Conservation (phyloP, 768 basidiomycete species). For the Chalciporus piperatus region DNA sequence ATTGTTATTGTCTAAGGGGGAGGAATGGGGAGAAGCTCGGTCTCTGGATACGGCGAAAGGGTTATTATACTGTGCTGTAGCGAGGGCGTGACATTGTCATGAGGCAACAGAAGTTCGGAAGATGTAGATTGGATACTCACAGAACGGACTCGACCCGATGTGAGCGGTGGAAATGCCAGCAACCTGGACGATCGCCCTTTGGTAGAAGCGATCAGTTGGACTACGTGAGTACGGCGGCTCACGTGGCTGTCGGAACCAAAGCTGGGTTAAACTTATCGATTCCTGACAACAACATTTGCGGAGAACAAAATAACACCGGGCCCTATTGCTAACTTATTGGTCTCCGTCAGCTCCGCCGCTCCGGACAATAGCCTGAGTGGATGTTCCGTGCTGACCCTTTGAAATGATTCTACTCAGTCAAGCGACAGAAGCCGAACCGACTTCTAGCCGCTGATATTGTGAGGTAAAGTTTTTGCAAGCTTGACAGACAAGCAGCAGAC, state of each 20-base stretch:
- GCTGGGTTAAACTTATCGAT: not conserved
- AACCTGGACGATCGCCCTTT: slow-evolving; percentile 1
- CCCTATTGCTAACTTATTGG: not conserved
- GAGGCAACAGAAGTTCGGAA: not conserved
- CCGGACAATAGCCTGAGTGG: not conserved
- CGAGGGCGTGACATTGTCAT: not conserved
- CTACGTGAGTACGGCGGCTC: slow-evolving; percentile 1
- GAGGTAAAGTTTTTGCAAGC: not conserved
- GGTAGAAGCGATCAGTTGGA: not conserved
- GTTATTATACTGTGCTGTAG: not conserved
- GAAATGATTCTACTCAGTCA: not conserved
- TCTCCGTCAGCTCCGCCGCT: not conserved
- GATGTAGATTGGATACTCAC: not conserved
- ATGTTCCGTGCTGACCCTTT: not conserved
- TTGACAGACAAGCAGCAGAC: not conserved
- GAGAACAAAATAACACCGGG: not conserved
- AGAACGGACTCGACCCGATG: not conserved
- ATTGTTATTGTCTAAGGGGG: not conserved
- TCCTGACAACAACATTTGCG: not conserved
- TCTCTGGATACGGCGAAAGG: not conserved
- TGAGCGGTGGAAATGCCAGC: not conserved
- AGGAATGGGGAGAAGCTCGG: not conserved
- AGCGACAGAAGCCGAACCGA: not conserved
- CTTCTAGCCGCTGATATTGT: not conserved
- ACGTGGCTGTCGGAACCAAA: slow-evolving; percentile 6